These are phyloP conservation scores for Herpetomonas tarakana DNA, from an alignment of 208 protist species.

Conservation along the genomic window DNA sequence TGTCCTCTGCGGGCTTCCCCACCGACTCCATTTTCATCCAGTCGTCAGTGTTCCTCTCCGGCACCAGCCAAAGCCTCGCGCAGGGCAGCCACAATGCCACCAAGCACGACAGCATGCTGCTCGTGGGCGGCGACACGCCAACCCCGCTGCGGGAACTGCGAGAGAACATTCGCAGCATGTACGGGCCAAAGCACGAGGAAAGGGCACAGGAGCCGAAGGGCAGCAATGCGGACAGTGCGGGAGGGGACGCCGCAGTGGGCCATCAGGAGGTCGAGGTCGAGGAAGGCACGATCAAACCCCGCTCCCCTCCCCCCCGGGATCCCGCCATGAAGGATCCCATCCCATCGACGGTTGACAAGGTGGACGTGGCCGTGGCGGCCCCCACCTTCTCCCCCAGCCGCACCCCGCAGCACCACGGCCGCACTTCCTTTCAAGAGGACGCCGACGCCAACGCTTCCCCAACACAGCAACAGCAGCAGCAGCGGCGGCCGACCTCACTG, in stretches of 20 bases:
- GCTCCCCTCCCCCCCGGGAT: not conserved
- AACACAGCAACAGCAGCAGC: not conserved
- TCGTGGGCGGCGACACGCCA: constrained; percentile 46
- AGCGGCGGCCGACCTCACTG: constrained; percentile 11
- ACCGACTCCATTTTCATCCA: constrained; percentile 1
- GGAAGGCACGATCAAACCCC: not conserved
- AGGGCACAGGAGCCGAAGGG: not conserved
- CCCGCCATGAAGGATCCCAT: not conserved
- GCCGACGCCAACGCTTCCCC: not conserved
- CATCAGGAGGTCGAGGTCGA: not conserved
- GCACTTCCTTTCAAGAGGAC: no score
- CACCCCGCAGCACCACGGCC: not conserved
- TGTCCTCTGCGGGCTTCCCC: not conserved
- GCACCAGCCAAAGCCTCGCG: not conserved
- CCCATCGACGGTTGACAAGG: not conserved
- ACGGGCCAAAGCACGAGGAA: not conserved
- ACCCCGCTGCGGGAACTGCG: constrained; percentile 35
- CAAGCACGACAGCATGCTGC: constrained; percentile 34
- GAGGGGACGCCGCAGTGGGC: not conserved
- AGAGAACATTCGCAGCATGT: constrained; percentile 2
- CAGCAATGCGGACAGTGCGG: not conserved
- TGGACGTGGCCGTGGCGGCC: not conserved
- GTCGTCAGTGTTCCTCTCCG: constrained; percentile 1
- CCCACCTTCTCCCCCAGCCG: not conserved
- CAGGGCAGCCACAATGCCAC: not conserved